Conservation (phyloP, 1,139 yeast species). For the Saccharomyces pastorianus region DNA sequence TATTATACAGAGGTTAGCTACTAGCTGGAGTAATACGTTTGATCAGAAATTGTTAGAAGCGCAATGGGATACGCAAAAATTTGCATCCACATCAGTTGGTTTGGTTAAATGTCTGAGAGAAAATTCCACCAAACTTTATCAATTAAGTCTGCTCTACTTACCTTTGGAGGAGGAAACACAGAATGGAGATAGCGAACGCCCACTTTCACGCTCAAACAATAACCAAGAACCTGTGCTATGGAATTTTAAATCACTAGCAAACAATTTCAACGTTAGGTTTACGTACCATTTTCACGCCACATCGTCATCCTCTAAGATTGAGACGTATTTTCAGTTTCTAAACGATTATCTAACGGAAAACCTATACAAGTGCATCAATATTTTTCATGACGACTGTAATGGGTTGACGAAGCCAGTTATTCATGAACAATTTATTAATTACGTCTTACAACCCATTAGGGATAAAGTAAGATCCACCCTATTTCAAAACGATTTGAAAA, state of each 20-base stretch:
- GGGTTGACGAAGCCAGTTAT: slow-evolving; percentile 21
- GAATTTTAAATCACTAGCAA: slow-evolving; percentile 50
- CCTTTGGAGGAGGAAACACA: background rate
- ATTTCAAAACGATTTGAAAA: slow-evolving; percentile 17
- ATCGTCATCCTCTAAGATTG: slow-evolving; percentile 28
- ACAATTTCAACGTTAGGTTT: slow-evolving; percentile 55
- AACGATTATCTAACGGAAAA: slow-evolving; percentile 33
- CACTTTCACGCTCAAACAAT: background rate
- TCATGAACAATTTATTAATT: slow-evolving; percentile 32
- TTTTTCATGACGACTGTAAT: slow-evolving; percentile 20
- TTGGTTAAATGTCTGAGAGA: slow-evolving; percentile 11
- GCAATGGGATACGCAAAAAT: slow-evolving; percentile 26
- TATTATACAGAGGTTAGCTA: slow-evolving; percentile 1
- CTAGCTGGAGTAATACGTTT: slow-evolving; percentile 8
- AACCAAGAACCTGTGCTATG: slow-evolving; percentile 44
- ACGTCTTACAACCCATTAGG: slow-evolving; percentile 31
- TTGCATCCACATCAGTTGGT: slow-evolving; percentile 13
- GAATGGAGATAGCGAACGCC: background rate
- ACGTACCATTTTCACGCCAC: slow-evolving; percentile 61
- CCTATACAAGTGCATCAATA: slow-evolving; percentile 26
- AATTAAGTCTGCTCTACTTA: slow-evolving; percentile 38
- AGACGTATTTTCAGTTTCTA: slow-evolving; percentile 50
- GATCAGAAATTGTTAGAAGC: slow-evolving; percentile 13
- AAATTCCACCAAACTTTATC: slow-evolving; percentile 29
- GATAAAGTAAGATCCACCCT: slow-evolving; percentile 29